phyloP scores from a whole-genome alignment of 768 basidiomycete species.

The Hericium alpestre region DNA sequence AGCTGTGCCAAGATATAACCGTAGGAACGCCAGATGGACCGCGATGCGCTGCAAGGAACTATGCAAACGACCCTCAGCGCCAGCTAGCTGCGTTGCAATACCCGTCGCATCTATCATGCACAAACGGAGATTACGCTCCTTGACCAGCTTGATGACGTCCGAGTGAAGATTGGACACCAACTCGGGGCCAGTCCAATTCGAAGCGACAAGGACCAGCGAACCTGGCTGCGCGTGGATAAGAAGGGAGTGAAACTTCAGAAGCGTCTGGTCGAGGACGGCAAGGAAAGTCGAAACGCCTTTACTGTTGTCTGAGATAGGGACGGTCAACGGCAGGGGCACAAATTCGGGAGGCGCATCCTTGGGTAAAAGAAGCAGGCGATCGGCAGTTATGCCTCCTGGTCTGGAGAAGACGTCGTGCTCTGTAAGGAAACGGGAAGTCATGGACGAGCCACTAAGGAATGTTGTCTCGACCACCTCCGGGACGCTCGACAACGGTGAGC shows the following conservation, averaged over 20 bases:
- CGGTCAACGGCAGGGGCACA: conserved; percentile 41
- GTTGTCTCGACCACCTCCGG: conserved; percentile 46
- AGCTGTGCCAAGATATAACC: conserved; percentile 66
- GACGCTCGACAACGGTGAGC: conserved; percentile 40
- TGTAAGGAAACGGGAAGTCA: conserved; percentile 51
- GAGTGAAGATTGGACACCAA: conserved; percentile 55
- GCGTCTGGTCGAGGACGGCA: conserved; percentile 61
- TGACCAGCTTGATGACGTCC: conserved; percentile 34
- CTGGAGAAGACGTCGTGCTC: conserved; percentile 71
- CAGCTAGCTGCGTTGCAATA: conserved; percentile 34
- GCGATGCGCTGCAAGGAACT: conserved; percentile 45
- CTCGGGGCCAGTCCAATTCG: conserved; percentile 70
- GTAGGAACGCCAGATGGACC: conserved; percentile 71
- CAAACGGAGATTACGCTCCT: conserved; percentile 42
- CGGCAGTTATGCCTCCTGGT: conserved; percentile 57
- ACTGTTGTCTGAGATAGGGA: conserved; percentile 44
- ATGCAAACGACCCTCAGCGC: conserved; percentile 22
- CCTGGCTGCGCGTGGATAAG: conserved; percentile 54
- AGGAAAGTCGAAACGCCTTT: conserved; percentile 54
- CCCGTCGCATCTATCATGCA: conserved; percentile 50
- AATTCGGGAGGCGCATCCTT: conserved; percentile 26
- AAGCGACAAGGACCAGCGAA: conserved; percentile 63
- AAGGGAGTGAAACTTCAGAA: conserved; percentile 72
- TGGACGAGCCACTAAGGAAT: conserved; percentile 37
- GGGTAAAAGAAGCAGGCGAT: conserved; percentile 56